Evolutionary conservation across 257 asterid genomes (phyloP), one percentile per base, ranked within the genome.

Genomic region (Lithospermum erythrorhizon): DNA sequence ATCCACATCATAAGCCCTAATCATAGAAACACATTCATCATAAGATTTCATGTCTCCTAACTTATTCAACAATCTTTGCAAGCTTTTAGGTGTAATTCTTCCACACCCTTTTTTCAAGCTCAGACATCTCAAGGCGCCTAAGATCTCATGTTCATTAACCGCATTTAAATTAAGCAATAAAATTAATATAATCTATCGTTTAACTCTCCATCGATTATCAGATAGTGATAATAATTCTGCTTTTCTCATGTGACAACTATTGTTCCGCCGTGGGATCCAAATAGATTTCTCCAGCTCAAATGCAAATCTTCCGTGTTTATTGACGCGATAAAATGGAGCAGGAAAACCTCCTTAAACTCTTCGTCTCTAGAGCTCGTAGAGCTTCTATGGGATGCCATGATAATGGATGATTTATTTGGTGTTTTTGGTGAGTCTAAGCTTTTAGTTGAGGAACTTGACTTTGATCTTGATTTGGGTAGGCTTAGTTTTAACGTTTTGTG

Each of bases 1-100:
- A 27, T 83, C 80, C 23, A 76, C 65, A 56, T 83, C 91, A 63
- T 68, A 76, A 9, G 69, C 82, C 47, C 61, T 55, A 13, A 83
- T 83, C 81, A 83, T 83, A 0, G 76, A 73, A 11, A 58, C 87
- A 65, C 91, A 81, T 48, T 83, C 87, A 8, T 83, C 85, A 35
- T 81, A 81, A 11, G 85, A 72, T 37, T 68, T 81, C 24, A 69
- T 32, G 25, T 79, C 81, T 27, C 91, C 91, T 27, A 83, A 54
- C 21, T 76, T 77, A 25, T 68, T 72, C 62, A 83, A 56, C n/a
- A 73, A 85, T 68, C 75, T 69, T 61, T 79, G 85, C 74, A 83
- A 73, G 68, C 91, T 81, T 66, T 74, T 65, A 2, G 91, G 73
- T 17, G 87, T 83, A n/a, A 83, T 83, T 25, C 78, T 65, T 22